A percentile compares a stretch with the other conserved stretches of the same genome.
Evolutionary conservation across 2,329 filamentous ascomycete genomes (phyloP).

Genomic region (Paecilomyces sp.): DNA sequence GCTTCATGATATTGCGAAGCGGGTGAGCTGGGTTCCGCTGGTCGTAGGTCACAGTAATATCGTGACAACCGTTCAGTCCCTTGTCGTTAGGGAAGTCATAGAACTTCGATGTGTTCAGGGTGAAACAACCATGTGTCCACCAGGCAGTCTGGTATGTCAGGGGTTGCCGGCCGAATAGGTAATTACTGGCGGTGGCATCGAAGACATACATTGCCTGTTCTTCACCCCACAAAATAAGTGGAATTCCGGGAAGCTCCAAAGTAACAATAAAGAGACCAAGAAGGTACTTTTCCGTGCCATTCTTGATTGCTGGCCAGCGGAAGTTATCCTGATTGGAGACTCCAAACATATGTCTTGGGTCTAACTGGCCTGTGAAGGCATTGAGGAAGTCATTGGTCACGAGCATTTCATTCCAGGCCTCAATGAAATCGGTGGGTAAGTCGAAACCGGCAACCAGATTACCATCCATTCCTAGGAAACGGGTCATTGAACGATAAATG

Average conservation of each 20-base stretch:
- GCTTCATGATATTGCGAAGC: slow-evolving; percentile 48
- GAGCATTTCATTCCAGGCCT: slow-evolving; percentile 44
- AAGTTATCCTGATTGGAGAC: slow-evolving; percentile 56
- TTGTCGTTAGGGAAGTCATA: slow-evolving; percentile 46
- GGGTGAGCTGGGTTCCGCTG: slow-evolving; percentile 52
- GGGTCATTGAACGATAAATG: slow-evolving; percentile 47
- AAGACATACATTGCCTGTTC: slow-evolving; percentile 54
- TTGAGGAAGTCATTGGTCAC: slow-evolving; percentile 49
- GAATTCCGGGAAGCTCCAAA: slow-evolving; percentile 48
- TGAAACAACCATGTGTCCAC: slow-evolving; percentile 54
- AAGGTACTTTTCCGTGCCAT: slow-evolving; percentile 47
- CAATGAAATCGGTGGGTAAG: slow-evolving; percentile 40
- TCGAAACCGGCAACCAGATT: slow-evolving; percentile 41
- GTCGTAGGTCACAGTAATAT: slow-evolving; percentile 46
- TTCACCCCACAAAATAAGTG: slow-evolving; percentile 50
- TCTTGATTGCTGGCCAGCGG: slow-evolving; percentile 48
- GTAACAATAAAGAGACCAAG: slow-evolving; percentile 48
- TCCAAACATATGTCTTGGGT: slow-evolving; percentile 53
- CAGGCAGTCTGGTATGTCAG: slow-evolving; percentile 50
- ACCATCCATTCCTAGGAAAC: slow-evolving; percentile 49
- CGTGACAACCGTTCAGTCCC: slow-evolving; percentile 44
- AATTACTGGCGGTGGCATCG: slow-evolving; percentile 53
- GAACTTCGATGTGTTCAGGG: slow-evolving; percentile 44
- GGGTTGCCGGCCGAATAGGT: slow-evolving; percentile 52
- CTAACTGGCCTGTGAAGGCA: slow-evolving; percentile 46